These are phyloP conservation scores for Acanthamoeba castellanii DNA, from an alignment of 208 protist species.

Conservation along the genomic window DNA sequence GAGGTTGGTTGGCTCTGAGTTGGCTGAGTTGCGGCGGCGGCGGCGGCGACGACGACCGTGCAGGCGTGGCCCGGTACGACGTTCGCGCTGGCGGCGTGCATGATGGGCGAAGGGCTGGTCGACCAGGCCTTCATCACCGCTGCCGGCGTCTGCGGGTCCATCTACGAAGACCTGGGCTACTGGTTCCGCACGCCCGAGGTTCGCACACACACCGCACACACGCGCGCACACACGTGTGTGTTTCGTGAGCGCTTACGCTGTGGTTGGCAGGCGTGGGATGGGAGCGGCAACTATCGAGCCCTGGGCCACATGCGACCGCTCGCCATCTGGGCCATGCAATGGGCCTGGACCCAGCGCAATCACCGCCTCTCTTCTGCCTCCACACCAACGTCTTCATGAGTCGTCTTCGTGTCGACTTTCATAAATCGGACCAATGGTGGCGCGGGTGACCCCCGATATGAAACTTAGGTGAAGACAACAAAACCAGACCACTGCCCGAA, in stretches of 20 bases:
- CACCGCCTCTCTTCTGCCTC: not conserved
- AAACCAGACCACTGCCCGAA: no score
- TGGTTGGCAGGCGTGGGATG: slow-evolving; percentile 32
- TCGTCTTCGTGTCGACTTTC: not conserved
- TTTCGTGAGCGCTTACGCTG: not conserved
- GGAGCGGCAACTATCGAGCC: slow-evolving; percentile 36
- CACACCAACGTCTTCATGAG: not conserved
- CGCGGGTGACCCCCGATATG: no score
- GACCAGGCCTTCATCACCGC: slow-evolving; percentile 83
- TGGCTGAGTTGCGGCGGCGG: not conserved
- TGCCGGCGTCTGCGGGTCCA: not conserved
- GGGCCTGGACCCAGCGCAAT: slow-evolving; percentile 46
- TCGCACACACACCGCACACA: not conserved
- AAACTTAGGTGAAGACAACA: no score
- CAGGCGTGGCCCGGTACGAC: slow-evolving; percentile 87
- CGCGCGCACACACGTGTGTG: not conserved
- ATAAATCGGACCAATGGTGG: no score
- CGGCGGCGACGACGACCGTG: no score
- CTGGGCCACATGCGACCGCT: not conserved
- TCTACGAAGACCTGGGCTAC: slow-evolving; percentile 75
- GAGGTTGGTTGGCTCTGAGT: not conserved
- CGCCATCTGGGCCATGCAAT: slow-evolving; percentile 55
- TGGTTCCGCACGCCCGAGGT: slow-evolving; percentile 88
- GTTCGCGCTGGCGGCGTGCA: slow-evolving; percentile 85
- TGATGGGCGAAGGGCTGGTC: slow-evolving; percentile 84